These are phyloP conservation scores for Barnettozyma vustinii DNA, from an alignment of 805 yeast species.

Conservation along the genomic window DNA sequence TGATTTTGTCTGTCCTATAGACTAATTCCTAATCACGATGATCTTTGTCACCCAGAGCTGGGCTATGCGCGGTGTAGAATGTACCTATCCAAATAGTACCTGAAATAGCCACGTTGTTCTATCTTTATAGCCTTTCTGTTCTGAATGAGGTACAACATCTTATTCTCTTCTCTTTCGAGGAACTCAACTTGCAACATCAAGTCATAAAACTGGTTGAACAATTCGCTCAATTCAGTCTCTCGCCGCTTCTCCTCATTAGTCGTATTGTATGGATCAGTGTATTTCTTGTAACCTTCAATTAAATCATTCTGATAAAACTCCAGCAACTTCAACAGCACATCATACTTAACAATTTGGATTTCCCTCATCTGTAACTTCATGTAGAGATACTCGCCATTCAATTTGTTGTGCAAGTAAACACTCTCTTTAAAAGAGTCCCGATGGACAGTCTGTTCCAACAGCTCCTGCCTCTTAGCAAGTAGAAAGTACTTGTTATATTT, in stretches of 20 bases:
- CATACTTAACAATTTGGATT: constrained; percentile 6
- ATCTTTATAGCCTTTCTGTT: not conserved
- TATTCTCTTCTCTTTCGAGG: constrained; percentile 9
- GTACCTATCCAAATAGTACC: constrained; percentile 4
- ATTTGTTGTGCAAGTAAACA: not conserved
- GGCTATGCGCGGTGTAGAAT: not conserved
- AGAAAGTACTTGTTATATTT: constrained; percentile 5
- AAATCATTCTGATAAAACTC: constrained; percentile 5
- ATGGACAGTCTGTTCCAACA: not conserved
- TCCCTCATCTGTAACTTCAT: constrained; percentile 9
- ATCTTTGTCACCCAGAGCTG: not conserved
- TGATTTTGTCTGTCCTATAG: constrained; percentile 13
- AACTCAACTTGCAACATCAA: constrained; percentile 7
- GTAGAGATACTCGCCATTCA: constrained; percentile 15
- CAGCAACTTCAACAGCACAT: constrained; percentile 3
- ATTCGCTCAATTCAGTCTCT: not conserved
- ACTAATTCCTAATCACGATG: not conserved
- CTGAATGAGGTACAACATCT: constrained; percentile 2
- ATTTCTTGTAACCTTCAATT: constrained; percentile 2
- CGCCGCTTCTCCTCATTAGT: constrained; percentile 6
- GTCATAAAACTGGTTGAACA: constrained; percentile 6
- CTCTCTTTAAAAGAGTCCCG: not conserved
- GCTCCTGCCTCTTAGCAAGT: constrained; percentile 1
- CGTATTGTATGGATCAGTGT: constrained; percentile 12
- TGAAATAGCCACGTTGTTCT: constrained; percentile 4